These are phyloP conservation scores for Coniferiporia sulphurascens DNA, from an alignment of 1,284 basidiomycete genomes.

Conservation along the genomic window DNA sequence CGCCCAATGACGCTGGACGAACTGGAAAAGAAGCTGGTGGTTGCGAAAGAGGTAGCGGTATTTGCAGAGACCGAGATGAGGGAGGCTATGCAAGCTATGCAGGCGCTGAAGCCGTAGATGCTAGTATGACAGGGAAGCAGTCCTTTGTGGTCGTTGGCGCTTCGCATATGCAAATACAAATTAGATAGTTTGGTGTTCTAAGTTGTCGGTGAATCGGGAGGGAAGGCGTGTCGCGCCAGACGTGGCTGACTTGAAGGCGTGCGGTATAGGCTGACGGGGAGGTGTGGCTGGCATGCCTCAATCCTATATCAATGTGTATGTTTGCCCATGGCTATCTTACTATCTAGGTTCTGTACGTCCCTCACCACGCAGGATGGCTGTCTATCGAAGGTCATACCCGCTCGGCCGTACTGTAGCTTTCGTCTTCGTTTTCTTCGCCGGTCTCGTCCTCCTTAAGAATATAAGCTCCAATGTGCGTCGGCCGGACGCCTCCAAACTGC, in stretches of 20 bases:
- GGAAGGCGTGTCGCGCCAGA: too few relatives aligned
- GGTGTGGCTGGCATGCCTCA: conserved; percentile 6
- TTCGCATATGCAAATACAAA: not conserved
- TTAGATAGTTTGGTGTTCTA: not conserved
- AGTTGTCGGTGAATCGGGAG: not conserved
- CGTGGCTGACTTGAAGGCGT: not conserved
- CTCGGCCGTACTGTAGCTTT: not conserved
- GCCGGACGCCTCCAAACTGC: not conserved
- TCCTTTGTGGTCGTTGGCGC: not conserved
- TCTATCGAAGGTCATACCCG: not conserved
- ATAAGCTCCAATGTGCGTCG: not conserved
- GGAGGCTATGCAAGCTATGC: conserved; percentile 66
- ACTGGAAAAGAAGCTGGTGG: conserved; percentile 63
- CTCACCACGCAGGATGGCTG: not conserved
- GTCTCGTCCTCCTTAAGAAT: not conserved
- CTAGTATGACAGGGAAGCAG: conserved; percentile 24
- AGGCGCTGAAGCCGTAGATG: conserved; percentile 40
- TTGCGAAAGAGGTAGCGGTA: conserved; percentile 63
- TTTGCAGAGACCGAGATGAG: conserved; percentile 69
- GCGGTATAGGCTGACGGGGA: not conserved
- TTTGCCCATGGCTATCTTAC: not conserved
- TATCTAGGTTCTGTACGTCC: not conserved
- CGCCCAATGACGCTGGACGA: conserved; percentile 63
- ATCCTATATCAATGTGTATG: not conserved
- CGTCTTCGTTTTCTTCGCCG: not conserved